Conservation (phyloP, 768 basidiomycete species). For the Naganishia randhawae region DNA sequence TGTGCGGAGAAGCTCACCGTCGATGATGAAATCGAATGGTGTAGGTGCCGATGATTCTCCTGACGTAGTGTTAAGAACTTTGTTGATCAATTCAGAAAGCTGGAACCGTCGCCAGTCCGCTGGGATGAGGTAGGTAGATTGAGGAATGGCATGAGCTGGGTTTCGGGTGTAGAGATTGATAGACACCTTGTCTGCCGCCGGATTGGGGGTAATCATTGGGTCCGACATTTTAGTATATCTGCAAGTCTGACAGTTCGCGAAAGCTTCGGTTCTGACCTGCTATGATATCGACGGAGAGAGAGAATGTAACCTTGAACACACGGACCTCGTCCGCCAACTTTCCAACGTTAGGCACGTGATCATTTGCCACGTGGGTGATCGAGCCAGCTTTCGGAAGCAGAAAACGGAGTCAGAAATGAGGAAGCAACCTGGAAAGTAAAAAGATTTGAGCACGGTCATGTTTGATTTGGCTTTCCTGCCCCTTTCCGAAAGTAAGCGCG, state of each 20-base stretch:
- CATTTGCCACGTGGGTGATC: background rate
- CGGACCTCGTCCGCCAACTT: background rate
- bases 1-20: conserved; percentile 71
- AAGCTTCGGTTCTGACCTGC: too few relatives aligned
- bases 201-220: conserved; percentile 14
- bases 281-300: too few relatives aligned
- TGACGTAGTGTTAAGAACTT: conserved; percentile 65
- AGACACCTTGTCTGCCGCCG: conserved; percentile 24
- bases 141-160: conserved; percentile 68
- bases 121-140: conserved; percentile 90
- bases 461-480: background rate
- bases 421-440: background rate
- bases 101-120: conserved; percentile 88
- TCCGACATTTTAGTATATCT: background rate
- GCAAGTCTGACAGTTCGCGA: too few relatives aligned
- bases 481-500: background rate
- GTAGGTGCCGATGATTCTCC: conserved; percentile 56
- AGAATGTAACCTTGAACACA: background rate
- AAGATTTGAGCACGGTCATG: background rate
- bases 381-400: too few relatives aligned
- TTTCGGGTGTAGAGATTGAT: conserved; percentile 65
- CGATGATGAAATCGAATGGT: conserved; percentile 88
- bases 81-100: conserved; percentile 94
- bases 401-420: too few relatives aligned
- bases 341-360: background rate